These are phyloP conservation scores for Fraxinus quadrangulata DNA, from an alignment of 257 asterid species.

Conservation along the genomic window DNA sequence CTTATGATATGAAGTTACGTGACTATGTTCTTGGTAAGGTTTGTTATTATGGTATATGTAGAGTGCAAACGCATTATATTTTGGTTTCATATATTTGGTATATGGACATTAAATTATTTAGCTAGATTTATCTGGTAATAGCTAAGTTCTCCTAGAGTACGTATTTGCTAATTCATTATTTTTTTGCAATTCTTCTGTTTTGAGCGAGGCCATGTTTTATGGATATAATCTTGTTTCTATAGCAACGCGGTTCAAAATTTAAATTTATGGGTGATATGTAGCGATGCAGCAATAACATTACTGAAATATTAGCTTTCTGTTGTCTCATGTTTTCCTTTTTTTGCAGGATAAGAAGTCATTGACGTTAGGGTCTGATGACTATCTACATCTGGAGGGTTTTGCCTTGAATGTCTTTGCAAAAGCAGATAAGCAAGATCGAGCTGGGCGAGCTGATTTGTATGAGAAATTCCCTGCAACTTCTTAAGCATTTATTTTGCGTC, in stretches of 20 bases:
- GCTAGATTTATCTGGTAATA: not conserved
- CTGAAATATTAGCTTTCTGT: not conserved
- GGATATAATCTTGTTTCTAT: not conserved
- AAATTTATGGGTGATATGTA: not conserved
- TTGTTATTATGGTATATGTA: not conserved
- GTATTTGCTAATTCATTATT: not conserved
- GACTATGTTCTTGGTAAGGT: not conserved
- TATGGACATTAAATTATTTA: not conserved
- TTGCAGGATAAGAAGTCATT: slow-evolving; percentile 88
- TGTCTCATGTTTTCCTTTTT: not conserved
- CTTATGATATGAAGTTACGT: not conserved
- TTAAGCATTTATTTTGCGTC: not conserved
- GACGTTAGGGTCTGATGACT: slow-evolving; percentile 78
- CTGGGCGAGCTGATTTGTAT: slow-evolving; percentile 86
- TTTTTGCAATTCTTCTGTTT: not conserved
- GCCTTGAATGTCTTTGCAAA: slow-evolving; percentile 79
- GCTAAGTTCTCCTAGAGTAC: not conserved
- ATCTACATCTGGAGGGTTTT: slow-evolving; percentile 85
- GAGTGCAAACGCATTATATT: not conserved
- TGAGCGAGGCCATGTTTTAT: not conserved
- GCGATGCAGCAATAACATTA: not conserved
- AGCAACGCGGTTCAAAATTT: not conserved
- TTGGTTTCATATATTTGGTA: not conserved
- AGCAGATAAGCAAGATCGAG: slow-evolving; percentile 97
- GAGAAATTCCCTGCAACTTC: slow-evolving; percentile 26